Evolutionary conservation across 179 eudicot genomes (phyloP).

Genomic region (Kewa caespitosa): DNA sequence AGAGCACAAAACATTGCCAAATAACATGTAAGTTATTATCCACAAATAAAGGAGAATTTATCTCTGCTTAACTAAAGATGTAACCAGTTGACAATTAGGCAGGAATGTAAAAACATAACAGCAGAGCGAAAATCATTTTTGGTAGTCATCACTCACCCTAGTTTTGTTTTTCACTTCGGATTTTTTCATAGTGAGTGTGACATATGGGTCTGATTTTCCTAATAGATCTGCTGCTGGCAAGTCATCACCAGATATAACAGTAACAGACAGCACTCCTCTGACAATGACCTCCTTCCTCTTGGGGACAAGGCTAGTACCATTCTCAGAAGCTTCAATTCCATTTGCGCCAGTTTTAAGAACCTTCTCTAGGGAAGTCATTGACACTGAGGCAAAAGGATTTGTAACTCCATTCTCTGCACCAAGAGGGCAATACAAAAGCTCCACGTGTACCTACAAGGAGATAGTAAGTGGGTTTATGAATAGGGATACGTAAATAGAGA

Average conservation of each 20-base stretch:
- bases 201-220: slow-evolving; percentile 90
- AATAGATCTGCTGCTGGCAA: slow-evolving; percentile 62
- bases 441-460: slow-evolving; percentile 72
- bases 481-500: background rate
- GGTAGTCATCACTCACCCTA: slow-evolving; percentile 44
- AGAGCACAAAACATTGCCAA: slow-evolving; percentile 9
- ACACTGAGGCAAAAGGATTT: slow-evolving; percentile 49
- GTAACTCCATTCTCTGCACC: slow-evolving; percentile 45
- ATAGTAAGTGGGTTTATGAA: background rate
- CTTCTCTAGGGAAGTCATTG: slow-evolving; percentile 67
- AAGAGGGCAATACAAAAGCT: slow-evolving; percentile 70
- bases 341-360: slow-evolving; percentile 49
- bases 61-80: background rate
- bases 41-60: background rate
- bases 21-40: background rate
- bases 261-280: slow-evolving; percentile 87
- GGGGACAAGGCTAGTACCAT: slow-evolving; percentile 33
- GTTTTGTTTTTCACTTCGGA: slow-evolving; percentile 59
- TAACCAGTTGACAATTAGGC: background rate
- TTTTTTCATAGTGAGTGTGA: slow-evolving; percentile 63
- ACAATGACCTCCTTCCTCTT: slow-evolving; percentile 61
- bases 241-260: slow-evolving; percentile 72
- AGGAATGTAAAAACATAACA: background rate
- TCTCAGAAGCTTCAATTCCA: slow-evolving; percentile 32
- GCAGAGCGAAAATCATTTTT: background rate